Evolutionary conservation across 768 basidiomycete species (phyloP).

Genomic region (Boletus tylopilopsis): DNA sequence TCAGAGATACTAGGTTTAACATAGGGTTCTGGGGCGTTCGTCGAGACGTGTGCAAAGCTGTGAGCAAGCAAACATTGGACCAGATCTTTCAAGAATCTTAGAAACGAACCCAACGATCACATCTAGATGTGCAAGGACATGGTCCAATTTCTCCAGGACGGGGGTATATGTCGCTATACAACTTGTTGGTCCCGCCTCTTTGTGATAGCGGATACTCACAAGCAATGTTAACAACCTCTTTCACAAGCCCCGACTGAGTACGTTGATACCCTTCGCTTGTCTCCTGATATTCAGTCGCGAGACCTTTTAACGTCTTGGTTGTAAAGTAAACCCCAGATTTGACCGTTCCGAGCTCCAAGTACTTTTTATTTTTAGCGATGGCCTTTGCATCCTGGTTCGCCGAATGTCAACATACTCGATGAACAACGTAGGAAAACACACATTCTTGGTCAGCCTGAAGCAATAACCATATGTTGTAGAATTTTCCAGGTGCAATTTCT

Average conservation of each 20-base stretch:
- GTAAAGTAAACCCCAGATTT: conserved; percentile 91
- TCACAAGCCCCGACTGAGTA: conserved; percentile 79
- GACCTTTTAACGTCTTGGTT: conserved; percentile 65
- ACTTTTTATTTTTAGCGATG: conserved; percentile 59
- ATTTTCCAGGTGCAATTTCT: conserved; percentile 95
- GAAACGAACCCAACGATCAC: conserved; percentile 77
- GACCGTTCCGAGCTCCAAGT: conserved; percentile 78
- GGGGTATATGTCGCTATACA: conserved; percentile 85
- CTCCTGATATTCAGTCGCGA: conserved; percentile 71
- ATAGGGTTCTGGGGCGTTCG: conserved; percentile 83
- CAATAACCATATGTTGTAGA: conserved; percentile 87
- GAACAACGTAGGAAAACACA: conserved; percentile 33
- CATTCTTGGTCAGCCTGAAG: conserved; percentile 88
- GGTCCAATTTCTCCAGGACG: conserved; percentile 81
- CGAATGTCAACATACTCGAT: not conserved
- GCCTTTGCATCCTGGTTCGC: conserved; percentile 68
- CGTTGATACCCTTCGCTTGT: conserved; percentile 64
- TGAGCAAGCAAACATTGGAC: not conserved
- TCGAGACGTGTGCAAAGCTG: conserved; percentile 90
- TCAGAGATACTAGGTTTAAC: conserved; percentile 79
- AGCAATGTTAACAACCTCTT: conserved; percentile 90
- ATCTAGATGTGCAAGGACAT: conserved; percentile 84
- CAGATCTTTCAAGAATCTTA: not conserved
- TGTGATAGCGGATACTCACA: conserved; percentile 43
- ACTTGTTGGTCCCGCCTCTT: not conserved